Evolutionary conservation across 177 flowering plant species (phyloP), one percentile per base, ranked within the genome.

Genomic region (Vitis hybrid): DNA sequence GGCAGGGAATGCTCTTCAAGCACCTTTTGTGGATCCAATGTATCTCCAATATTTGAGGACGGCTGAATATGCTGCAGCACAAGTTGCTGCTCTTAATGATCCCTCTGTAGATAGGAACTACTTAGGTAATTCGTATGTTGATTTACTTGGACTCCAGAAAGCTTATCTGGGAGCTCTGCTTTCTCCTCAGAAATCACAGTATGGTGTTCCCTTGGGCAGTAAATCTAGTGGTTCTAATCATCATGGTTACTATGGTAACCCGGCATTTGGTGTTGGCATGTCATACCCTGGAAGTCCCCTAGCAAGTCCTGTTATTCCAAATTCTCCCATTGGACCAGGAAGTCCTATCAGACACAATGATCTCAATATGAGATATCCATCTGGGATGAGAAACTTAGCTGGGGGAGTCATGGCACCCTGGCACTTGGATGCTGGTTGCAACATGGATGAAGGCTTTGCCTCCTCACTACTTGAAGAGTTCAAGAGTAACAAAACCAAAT

Each of bases 401-500:
- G 88, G 90, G 15, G 84, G 87, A 59, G 75, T 81, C 31, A 84
- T 86, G 83, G 88, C 89, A 61, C 76, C 90, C 6, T 93, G 98
- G 98, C 83, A 89, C 69, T 70, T 81, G 62, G 85, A 85, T 70
- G 76, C 39, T 45, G 82, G 83, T 29, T 61, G 66, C 26, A 79
- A 74, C 72, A 69, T 90, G 69, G 86, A 88, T 61, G 87, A 79
- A 69, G 75, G 74, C 66, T 86, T 90, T 82, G 83, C 82, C 3
- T 85, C 92, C 15, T 84, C 97, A 1, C 70, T 88, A 20, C 76
- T 93, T 58, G 98, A 93, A 61, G 98, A 92, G 77, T 90, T 92
- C 65, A 92, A 93, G 79, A 84, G 87, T 78, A 92, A 88, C 61
- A 93, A 92, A 72, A 72, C 93, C 9, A 90, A 78, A 65, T 81